phyloP scores from a whole-genome alignment of 2,329 filamentous ascomycete species.

The Cyphellophora attinorum region DNA sequence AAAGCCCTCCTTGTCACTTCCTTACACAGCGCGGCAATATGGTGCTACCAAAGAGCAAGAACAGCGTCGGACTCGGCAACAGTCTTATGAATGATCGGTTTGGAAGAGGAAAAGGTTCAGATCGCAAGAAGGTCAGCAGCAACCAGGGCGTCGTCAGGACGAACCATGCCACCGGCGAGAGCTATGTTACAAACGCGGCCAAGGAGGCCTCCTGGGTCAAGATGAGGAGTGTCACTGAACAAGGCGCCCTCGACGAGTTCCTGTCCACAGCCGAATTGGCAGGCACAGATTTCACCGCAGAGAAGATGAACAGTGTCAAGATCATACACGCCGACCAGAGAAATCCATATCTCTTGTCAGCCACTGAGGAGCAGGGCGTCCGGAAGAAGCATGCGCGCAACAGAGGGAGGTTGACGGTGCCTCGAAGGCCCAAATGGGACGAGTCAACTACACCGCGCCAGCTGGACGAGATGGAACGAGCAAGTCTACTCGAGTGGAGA shows the following conservation, averaged over 20 bases:
- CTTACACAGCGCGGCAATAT: slow-evolving; percentile 35
- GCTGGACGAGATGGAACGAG: slow-evolving; percentile 68
- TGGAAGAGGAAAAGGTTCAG: slow-evolving; percentile 77
- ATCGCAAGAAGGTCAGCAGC: slow-evolving; percentile 63
- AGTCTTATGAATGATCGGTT: slow-evolving; percentile 98
- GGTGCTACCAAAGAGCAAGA: slow-evolving; percentile 87
- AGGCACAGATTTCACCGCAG: slow-evolving; percentile 96
- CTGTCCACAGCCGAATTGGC: slow-evolving; percentile 89
- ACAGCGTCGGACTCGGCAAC: slow-evolving; percentile 88
- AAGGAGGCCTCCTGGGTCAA: slow-evolving; percentile 96
- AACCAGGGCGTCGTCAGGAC: slow-evolving; percentile 55
- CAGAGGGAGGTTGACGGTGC: slow-evolving; percentile 71
- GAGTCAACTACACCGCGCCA: slow-evolving; percentile 71
- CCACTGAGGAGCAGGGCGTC: slow-evolving; percentile 69
- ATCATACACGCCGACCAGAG: slow-evolving; percentile 95
- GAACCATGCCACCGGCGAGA: slow-evolving; percentile 65
- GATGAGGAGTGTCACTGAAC: slow-evolving; percentile 97
- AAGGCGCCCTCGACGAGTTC: slow-evolving; percentile 93
- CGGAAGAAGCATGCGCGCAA: slow-evolving; percentile 77
- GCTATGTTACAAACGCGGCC: slow-evolving; percentile 82
- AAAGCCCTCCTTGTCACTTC: slow-evolving; percentile 1
- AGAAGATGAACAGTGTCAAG: slow-evolving; percentile 98
- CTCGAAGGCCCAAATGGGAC: slow-evolving; percentile 83
- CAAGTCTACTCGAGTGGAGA: slow-evolving; percentile 78
- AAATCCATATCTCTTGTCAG: slow-evolving; percentile 85